A percentile compares a stretch with the other conserved stretches of the same genome.
phyloP scores from a whole-genome alignment of 164 flowering plant genomes.

The Protea cynaroides region DNA sequence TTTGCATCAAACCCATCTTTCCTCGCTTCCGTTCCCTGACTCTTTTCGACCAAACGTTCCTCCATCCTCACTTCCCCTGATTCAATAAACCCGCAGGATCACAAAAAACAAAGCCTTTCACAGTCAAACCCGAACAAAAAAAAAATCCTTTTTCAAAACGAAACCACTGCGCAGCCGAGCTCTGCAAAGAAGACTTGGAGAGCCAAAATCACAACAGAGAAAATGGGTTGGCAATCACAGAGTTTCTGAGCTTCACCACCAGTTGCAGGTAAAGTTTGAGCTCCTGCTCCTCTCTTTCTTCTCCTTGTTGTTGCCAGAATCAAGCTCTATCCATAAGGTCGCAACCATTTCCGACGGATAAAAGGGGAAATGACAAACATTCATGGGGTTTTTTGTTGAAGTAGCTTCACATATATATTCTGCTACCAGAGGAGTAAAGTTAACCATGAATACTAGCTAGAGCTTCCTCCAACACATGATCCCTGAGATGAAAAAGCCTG shows the following conservation, averaged over 20 bases:
- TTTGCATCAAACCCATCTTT: constrained; percentile 17
- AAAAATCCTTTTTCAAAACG: constrained; percentile 11
- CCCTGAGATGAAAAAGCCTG: background rate
- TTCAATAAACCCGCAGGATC: background rate
- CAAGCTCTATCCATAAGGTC: constrained; percentile 10
- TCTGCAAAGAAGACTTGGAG: constrained; percentile 3
- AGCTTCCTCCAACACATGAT: constrained; percentile 14
- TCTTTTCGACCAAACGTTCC: constrained; percentile 22
- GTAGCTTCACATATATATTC: background rate
- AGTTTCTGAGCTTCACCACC: background rate
- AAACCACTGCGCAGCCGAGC: background rate
- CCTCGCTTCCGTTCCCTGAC: constrained; percentile 12
- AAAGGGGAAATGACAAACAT: background rate
- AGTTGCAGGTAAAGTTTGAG: background rate
- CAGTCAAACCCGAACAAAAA: background rate
- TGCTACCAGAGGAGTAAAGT: background rate
- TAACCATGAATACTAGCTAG: constrained; percentile 6
- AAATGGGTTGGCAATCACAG: background rate
- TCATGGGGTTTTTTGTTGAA: background rate
- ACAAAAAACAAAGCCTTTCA: constrained; percentile 1
- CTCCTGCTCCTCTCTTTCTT: constrained; percentile 1
- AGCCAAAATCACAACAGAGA: constrained; percentile 9
- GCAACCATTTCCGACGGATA: constrained; percentile 6
- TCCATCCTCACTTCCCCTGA: constrained; percentile 26
- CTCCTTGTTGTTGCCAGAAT: background rate